Base-by-base conservation (phyloP, 306 rosid species). In the Quercus rubra region DNA sequence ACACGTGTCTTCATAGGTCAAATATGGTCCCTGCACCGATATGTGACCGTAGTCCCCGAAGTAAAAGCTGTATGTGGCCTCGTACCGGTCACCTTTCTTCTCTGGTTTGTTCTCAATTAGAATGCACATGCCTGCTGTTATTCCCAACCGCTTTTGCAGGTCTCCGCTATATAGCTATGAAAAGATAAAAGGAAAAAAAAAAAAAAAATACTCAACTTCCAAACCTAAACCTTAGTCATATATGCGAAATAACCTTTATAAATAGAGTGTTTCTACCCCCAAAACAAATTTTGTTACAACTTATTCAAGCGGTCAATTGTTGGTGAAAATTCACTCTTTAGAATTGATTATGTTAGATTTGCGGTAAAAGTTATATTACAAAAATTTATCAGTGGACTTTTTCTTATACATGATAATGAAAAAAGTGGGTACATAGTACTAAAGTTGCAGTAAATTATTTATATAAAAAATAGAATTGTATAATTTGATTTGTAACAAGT, bases 11-110 rank as follows among this genome's bases (percentile, higher is more conserved):
- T 89, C 87, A 83, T 89, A 91, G 3, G 96, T 91, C 19, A 91
- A 56, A 61, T 91, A 91, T 3, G 86, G 28, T 35, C 93, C 96
- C 57, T 88, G 92, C 5, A 91, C 89, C 23, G 96, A 55, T 59
- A 91, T 80, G 75, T 91, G 96, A 17, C 93, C 96, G 41, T 86
- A 91, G 49, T 89, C 89, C 4, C 96, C 96, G 21, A 89, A 88
- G 82, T 90, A 70, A 80, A 86, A 90, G 86, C 94, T 90, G 83
- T 79, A 90, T 3, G 81, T 86, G 1, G 94, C 94, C 11, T 90
- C 94, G 76, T 86, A 90, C 38, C 74, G 79, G 59, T 90, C 94
- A 6, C 94, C 94, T 55, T 88, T 88, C 81, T 59, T 87, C 79
- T 87, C 93, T 28, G 93, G 96, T 8, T 75, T 86, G 80, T 86